These are phyloP conservation scores for Penicillium sclerotiorum DNA, from an alignment of 2,329 filamentous ascomycete species.

Conservation along the genomic window DNA sequence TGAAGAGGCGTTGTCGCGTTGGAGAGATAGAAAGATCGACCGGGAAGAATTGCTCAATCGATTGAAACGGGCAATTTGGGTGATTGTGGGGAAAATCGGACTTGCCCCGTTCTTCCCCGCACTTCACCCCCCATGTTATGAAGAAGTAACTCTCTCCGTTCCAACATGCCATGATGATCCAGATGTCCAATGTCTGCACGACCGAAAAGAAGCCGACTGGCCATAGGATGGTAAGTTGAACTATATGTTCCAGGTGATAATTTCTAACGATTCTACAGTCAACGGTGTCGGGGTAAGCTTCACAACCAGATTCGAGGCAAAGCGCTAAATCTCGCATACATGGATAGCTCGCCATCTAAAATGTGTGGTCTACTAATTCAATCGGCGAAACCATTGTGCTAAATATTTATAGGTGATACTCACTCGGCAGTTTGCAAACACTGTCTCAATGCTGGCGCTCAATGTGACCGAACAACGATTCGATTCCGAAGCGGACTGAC, in stretches of 20 bases:
- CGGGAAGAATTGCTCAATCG: conserved; percentile 16
- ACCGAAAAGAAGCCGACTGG: conserved; percentile 20
- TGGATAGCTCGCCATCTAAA: conserved; percentile 26
- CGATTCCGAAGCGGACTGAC: conserved; percentile 26
- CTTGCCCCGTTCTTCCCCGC: conserved; percentile 11
- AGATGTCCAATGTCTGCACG: conserved; percentile 14
- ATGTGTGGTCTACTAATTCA: conserved; percentile 14
- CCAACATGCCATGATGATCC: background rate
- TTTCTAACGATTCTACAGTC: too few species aligned
- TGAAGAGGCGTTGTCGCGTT: too few species aligned
- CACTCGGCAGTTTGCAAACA: conserved; percentile 16
- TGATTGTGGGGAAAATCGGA: conserved; percentile 5
- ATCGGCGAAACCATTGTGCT: background rate
- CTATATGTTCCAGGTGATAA: too few species aligned
- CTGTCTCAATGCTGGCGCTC: conserved; percentile 17
- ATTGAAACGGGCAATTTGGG: conserved; percentile 1
- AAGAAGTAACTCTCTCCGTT: conserved; percentile 25
- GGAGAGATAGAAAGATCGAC: background rate
- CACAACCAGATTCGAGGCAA: too few species aligned
- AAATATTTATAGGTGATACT: conserved; percentile 19
- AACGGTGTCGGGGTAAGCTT: conserved; percentile 27
- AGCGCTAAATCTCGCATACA: too few species aligned
- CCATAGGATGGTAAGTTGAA: conserved; percentile 26
- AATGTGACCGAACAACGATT: conserved; percentile 24
- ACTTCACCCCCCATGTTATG: background rate